Base-by-base conservation (phyloP, 768 basidiomycete genomes). In the Podaxis sp. region DNA sequence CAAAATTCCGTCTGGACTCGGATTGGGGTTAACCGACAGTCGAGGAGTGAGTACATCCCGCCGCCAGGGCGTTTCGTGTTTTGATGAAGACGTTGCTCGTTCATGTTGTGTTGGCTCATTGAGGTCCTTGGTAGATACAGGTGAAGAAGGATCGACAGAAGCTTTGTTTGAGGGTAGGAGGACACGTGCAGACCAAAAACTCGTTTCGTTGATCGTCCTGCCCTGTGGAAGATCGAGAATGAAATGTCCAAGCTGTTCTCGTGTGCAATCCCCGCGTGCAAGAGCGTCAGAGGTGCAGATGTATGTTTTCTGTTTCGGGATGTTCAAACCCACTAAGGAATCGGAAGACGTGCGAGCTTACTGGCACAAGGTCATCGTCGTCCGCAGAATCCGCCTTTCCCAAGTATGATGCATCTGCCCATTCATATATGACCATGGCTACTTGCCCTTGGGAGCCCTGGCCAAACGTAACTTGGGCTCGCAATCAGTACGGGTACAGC, bases 371-470 rank as follows among this genome's bases (percentile, higher is more conserved):
- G 41, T 85, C 82, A 65, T 86, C 85, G 33, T 87, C 64, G 44
- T 71, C 68, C 30, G 66, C 44, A 11, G 60, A 63, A 44, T 65
- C 86, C 51, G 81, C 76, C 72, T 83, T 87, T 37, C 97, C 97
- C 2, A 99, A 82, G 71, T 92, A 95, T 51, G 81, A 76, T 57
- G 88, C 87, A 71, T 99, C 97, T 30, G 81, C 73, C 96, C 96
- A 99, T 76, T 99, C 96, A 70, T 98, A 99, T 24, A 99, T 87
- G 58, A 96, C 91, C 83, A 97, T 88, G 28, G 96, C 93, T 20
- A 97, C 79, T 75, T 96, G 92, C 40, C 96, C 96, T 68, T 87
- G 80, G 2, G 95, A 95, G 4, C 81, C 69, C 17, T 79, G 72
- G 67, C 92, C 87, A 77, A 98, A 99, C 3, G 87, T 87, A 64